These are phyloP conservation scores for Lasiosphaeria miniovina DNA, from an alignment of 495 filamentous ascomycete species.

Conservation along the genomic window DNA sequence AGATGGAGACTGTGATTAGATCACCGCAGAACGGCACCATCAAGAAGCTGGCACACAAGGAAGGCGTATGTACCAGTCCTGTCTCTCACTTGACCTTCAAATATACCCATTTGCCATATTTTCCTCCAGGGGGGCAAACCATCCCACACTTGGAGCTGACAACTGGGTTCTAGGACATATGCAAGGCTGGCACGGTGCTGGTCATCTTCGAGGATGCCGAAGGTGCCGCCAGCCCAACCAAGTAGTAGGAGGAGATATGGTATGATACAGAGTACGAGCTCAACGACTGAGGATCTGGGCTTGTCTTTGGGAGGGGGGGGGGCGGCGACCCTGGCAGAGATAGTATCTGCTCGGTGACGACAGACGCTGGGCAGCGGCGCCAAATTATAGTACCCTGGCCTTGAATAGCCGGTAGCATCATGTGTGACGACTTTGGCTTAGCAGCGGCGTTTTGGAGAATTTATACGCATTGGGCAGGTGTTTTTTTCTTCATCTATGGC, in stretches of 20 bases:
- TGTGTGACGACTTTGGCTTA: too few species aligned
- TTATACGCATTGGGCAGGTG: too few species aligned
- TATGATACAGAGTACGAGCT: too few species aligned
- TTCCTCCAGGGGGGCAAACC: not conserved
- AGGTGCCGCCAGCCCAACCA: not conserved
- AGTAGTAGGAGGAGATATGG: too few species aligned
- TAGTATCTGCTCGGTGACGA: too few species aligned
- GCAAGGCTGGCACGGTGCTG: conserved; percentile 11
- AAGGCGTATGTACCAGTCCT: conserved; percentile 67
- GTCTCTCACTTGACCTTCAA: not conserved
- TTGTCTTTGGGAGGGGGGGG: not conserved
- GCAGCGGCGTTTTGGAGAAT: too few species aligned
- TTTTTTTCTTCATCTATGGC: too few species aligned
- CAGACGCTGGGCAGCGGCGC: too few species aligned
- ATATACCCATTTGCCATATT: not conserved
- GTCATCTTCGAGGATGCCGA: conserved; percentile 9
- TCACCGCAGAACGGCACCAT: conserved; percentile 81
- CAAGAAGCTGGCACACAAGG: conserved; percentile 75
- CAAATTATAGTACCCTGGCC: too few species aligned
- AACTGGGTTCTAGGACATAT: conserved; percentile 4
- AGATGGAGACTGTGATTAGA: conserved; percentile 98
- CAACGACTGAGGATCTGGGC: too few species aligned
- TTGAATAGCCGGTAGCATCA: too few species aligned
- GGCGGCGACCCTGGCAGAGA: too few species aligned
- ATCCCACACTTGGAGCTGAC: not conserved